Percentiles rank a stretch among this genome's conserved stretches.
These are phyloP conservation scores for Globisporangium acanthophoron DNA, from an alignment of 352 stramenopile genomes.

Conservation along the genomic window DNA sequence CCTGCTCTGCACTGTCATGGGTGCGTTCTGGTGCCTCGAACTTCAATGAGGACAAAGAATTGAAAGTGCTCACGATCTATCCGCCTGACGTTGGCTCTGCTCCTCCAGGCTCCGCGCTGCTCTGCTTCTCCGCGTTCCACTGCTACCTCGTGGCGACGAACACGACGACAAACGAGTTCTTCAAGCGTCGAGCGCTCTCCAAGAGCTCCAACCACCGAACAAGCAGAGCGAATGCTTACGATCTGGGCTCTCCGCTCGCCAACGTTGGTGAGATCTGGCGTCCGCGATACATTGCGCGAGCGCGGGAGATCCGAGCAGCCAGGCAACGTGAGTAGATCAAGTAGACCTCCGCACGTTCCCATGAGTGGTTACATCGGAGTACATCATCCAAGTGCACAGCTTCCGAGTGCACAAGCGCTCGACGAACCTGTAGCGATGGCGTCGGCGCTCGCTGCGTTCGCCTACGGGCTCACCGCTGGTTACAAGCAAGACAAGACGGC, in stretches of 20 bases:
- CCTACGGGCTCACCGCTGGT: background rate
- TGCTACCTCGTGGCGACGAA: conserved; percentile 48
- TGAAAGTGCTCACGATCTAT: too few relatives aligned
- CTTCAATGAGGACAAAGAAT: too few relatives aligned
- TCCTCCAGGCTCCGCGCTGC: conserved; percentile 26
- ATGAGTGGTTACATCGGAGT: background rate
- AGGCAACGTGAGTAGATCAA: conserved; percentile 1
- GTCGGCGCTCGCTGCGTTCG: conserved; percentile 9
- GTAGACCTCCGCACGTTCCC: background rate
- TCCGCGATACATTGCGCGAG: conserved; percentile 22
- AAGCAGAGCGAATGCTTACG: conserved; percentile 8
- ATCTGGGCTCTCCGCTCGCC: conserved; percentile 10
- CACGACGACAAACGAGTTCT: conserved; percentile 71
- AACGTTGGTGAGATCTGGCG: conserved; percentile 30
- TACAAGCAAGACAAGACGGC: background rate
- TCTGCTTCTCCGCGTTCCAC: conserved; percentile 49
- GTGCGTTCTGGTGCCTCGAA: conserved; percentile 9
- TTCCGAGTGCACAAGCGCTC: background rate
- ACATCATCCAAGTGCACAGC: too few relatives aligned
- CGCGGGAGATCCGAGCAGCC: background rate
- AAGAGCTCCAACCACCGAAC: background rate
- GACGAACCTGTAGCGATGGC: background rate
- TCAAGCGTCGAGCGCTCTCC: conserved; percentile 35
- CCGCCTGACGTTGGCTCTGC: background rate
- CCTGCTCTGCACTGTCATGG: conserved; percentile 43